Conservation (phyloP, 495 filamentous ascomycete genomes). For the Penicillium flavigenum region DNA sequence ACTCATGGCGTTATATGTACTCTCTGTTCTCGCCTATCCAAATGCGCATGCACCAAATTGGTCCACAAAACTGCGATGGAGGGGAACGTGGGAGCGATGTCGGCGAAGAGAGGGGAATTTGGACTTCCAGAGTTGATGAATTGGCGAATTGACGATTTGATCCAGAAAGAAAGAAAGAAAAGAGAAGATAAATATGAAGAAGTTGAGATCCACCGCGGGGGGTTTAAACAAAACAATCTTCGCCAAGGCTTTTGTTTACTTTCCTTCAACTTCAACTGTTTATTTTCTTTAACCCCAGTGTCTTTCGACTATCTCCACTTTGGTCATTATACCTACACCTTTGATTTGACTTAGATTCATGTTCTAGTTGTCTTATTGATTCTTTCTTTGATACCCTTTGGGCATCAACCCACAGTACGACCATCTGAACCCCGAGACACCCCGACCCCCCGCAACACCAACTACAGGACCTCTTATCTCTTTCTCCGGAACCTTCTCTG, state of each 20-base stretch:
- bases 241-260: slow-evolving; percentile 38
- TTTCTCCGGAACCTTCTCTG: not conserved
- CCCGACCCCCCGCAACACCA: not conserved
- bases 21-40: slow-evolving; percentile 18
- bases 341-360: not conserved
- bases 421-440: not conserved
- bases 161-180: slow-evolving; percentile 2
- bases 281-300: slow-evolving; percentile 15
- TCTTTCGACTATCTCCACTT: not conserved
- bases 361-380: slow-evolving; percentile 1
- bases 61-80: slow-evolving; percentile 10
- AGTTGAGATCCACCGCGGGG: slow-evolving; percentile 29
- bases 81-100: slow-evolving; percentile 8
- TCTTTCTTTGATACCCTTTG: slow-evolving; percentile 18
- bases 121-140: not conserved
- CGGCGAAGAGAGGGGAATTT: not conserved
- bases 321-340: not conserved
- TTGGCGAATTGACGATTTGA: slow-evolving; percentile 1
- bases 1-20: slow-evolving; percentile 56
- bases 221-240: slow-evolving; percentile 33
- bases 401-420: slow-evolving; percentile 23
- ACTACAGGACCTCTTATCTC: not conserved
- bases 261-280: slow-evolving; percentile 28
- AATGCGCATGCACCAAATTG: slow-evolving; percentile 26
- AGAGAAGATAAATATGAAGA: slow-evolving; percentile 9